Evolutionary conservation across 257 asterid species (phyloP).

Genomic region (Cinchona pubescens): DNA sequence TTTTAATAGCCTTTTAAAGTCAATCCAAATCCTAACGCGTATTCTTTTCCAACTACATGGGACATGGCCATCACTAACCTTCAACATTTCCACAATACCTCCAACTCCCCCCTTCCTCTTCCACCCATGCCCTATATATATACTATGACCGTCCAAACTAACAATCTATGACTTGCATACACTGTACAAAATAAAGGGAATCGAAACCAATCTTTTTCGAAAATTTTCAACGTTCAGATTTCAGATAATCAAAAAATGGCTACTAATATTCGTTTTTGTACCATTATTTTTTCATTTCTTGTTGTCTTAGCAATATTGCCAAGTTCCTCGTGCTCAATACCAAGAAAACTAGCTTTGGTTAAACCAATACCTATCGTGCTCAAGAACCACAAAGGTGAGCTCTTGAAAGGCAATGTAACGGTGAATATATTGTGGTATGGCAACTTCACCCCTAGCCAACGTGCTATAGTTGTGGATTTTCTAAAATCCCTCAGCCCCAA

Average conservation of each 20-base stretch:
- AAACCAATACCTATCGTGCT: constrained; percentile 28
- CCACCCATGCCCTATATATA: not conserved
- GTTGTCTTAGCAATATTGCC: constrained; percentile 15
- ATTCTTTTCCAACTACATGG: not conserved
- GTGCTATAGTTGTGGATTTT: constrained; percentile 22
- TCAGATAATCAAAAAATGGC: constrained; percentile 16
- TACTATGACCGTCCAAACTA: not conserved
- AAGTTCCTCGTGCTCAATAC: constrained; percentile 15
- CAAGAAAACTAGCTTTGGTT: constrained; percentile 36
- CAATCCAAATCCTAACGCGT: not conserved
- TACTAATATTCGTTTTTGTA: not conserved
- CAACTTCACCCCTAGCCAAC: constrained; percentile 26
- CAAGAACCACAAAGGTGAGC: constrained; percentile 34
- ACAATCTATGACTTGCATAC: not conserved
- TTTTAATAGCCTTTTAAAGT: not conserved
- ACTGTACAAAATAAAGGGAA: not conserved
- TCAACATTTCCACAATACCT: constrained; percentile 16
- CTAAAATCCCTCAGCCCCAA: constrained; percentile 22
- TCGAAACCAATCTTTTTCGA: not conserved
- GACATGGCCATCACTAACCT: constrained; percentile 32
- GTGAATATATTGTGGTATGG: constrained; percentile 41
- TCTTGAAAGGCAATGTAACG: constrained; percentile 36
- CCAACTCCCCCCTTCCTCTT: no score
- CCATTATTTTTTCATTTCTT: constrained; percentile 11
- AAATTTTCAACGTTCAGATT: not conserved